These are phyloP conservation scores for Coemansia furcata DNA, from an alignment of 192 early-diverging fungal species.

Conservation along the genomic window DNA sequence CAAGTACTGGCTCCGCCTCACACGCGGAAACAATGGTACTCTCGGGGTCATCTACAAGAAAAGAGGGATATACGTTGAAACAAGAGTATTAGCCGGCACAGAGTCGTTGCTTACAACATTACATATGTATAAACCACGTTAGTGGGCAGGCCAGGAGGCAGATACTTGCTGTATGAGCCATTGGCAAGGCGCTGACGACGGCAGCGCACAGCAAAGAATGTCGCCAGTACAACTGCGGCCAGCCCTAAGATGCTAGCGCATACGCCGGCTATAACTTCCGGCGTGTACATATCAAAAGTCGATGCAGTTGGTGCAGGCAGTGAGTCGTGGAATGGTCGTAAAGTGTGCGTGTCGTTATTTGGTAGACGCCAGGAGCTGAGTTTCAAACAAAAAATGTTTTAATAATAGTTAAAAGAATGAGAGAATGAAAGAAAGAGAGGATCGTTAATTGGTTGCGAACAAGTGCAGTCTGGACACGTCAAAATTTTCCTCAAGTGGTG, in stretches of 20 bases:
- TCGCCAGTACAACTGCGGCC: background rate
- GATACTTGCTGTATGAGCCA: conserved; percentile 16
- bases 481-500: background rate
- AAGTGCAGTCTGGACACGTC: background rate
- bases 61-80: background rate
- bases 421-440: background rate
- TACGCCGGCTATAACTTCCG: conserved; percentile 9
- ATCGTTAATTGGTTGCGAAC: background rate
- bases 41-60: conserved; percentile 6
- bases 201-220: conserved; percentile 5
- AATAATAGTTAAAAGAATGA: background rate
- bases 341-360: background rate
- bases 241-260: conserved; percentile 20
- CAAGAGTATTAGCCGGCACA: background rate
- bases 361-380: background rate
- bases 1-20: background rate
- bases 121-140: background rate
- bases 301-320: background rate
- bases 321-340: background rate
- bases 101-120: background rate
- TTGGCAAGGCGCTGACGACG: conserved; percentile 16
- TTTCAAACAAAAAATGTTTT: background rate
- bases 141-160: background rate
- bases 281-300: conserved; percentile 9
- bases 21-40: background rate